Base-by-base conservation (phyloP, 257 asterid species). In the Gentiana straminea region DNA sequence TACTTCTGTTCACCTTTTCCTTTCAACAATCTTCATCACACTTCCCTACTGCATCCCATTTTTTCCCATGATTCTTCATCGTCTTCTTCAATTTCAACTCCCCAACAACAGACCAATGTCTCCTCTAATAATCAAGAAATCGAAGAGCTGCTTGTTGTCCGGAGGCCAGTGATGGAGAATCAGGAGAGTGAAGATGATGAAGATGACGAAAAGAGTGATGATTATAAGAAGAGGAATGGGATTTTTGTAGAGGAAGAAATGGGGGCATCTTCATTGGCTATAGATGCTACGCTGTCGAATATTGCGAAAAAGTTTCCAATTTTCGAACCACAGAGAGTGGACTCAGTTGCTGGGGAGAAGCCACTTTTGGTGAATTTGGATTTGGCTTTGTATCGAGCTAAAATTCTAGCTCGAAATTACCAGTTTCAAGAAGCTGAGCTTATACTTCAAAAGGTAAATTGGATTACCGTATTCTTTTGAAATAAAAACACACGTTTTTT, bases 351-450 rank as follows among this genome's bases (percentile, higher is more conserved):
- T 3, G 79, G 44, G 59, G 81, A 75, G 68, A 87, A 74, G 74
- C 94, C 94, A 15, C 94, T 87, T 58, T 15, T 32, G 70, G 94
- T 91, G 59, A 91, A 91, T 63, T 78, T 91, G 82, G 96, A 91
- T 70, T 78, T 91, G 68, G 92, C 96, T 57, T 54, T 91, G 75
- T 91, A 91, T 51, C 73, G 57, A 68, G 94, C 95, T 2, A 91
- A 87, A 74, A 62, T 82, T 63, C 74, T 87, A 81, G 57, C 83
- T 1, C 55, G 88, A 60, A 81, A 75, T 54, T 79, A 39, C 68
- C 87, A 70, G 67, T 81, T 73, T 55, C 72, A 69, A 52, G 97
- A 86, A 67, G 97, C 98, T 1, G 93, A 85, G 76, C 77, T 70
- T 61, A 72, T 87, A 59, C 94, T 91, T 52, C 76, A 55, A 43